These are phyloP conservation scores for Stylonectria norvegica DNA, from an alignment of 2,329 filamentous ascomycete species.

Conservation along the genomic window DNA sequence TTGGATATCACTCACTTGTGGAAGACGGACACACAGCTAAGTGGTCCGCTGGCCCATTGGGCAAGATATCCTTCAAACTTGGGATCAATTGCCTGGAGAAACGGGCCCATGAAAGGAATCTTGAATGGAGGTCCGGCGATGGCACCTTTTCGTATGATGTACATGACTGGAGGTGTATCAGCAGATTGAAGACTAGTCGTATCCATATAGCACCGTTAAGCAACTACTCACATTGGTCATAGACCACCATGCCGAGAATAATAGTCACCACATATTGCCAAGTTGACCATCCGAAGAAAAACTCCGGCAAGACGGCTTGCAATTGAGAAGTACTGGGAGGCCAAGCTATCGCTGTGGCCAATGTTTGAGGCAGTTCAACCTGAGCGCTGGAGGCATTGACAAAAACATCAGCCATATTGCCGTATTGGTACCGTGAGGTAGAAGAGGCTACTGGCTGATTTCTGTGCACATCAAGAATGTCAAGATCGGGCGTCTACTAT, in stretches of 20 bases:
- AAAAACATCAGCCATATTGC: too few species aligned
- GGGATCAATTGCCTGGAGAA: conserved; percentile 70
- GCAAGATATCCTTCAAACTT: conserved; percentile 69
- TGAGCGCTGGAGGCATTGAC: too few species aligned
- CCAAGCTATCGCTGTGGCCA: too few species aligned
- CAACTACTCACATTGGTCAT: conserved; percentile 37
- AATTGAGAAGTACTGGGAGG: too few species aligned
- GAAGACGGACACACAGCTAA: conserved; percentile 81
- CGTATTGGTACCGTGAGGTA: too few species aligned
- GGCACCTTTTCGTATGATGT: conserved; percentile 58
- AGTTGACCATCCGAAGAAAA: too few species aligned
- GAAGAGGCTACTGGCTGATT: too few species aligned
- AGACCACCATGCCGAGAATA: conserved; percentile 32
- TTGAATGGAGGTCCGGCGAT: conserved; percentile 64
- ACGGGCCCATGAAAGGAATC: conserved; percentile 70
- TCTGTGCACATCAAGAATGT: too few species aligned
- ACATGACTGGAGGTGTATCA: conserved; percentile 46
- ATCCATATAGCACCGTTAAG: not conserved
- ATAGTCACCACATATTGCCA: conserved; percentile 31
- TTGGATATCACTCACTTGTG: conserved; percentile 60
- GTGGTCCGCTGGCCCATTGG: conserved; percentile 74
- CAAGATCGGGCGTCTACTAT: too few species aligned
- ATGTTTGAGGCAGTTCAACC: too few species aligned
- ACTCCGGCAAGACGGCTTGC: too few species aligned
- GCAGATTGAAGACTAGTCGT: too few species aligned